Conservation (phyloP, 768 basidiomycete species). For the Tricholoma flavovirens region DNA sequence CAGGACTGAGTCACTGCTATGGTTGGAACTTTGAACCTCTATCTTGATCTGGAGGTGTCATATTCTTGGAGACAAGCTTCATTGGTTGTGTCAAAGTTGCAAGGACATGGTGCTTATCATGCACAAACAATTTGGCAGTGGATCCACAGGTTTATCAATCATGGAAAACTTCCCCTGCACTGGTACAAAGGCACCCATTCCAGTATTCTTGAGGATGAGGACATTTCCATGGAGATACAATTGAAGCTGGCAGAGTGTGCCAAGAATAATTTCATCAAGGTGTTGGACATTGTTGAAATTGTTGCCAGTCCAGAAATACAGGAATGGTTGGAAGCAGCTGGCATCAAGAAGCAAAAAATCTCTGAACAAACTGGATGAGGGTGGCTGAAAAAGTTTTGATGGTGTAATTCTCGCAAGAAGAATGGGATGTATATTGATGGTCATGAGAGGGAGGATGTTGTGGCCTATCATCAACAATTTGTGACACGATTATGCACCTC, state of each 20-base stretch:
- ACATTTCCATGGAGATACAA: conserved; percentile 20
- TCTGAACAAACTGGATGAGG: conserved; percentile 17
- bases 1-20: conserved; percentile 22
- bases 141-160: no score
- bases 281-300: conserved; percentile 26
- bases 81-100: no score
- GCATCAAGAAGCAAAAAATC: conserved; percentile 8
- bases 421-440: no score
- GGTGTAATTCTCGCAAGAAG: conserved; percentile 18
- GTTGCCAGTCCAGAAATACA: no score
- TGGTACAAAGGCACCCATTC: conserved; percentile 12
- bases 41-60: no score
- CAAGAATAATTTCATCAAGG: conserved; percentile 21
- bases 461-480: conserved; percentile 25
- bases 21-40: conserved; percentile 26
- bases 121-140: no score
- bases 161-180: conserved; percentile 4
- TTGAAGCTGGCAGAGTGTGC: conserved; percentile 22
- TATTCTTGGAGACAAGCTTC: no score
- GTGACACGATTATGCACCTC: conserved; percentile 16
- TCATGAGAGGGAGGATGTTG: conserved; percentile 36
- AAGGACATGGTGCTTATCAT: no score
- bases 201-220: conserved; percentile 30
- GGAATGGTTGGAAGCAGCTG: no score
- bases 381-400: conserved; percentile 24